Evolutionary conservation across 2,329 filamentous ascomycete species (phyloP), one percentile per base, ranked within the genome.

Genomic region (Lachnellula subtilissima): DNA sequence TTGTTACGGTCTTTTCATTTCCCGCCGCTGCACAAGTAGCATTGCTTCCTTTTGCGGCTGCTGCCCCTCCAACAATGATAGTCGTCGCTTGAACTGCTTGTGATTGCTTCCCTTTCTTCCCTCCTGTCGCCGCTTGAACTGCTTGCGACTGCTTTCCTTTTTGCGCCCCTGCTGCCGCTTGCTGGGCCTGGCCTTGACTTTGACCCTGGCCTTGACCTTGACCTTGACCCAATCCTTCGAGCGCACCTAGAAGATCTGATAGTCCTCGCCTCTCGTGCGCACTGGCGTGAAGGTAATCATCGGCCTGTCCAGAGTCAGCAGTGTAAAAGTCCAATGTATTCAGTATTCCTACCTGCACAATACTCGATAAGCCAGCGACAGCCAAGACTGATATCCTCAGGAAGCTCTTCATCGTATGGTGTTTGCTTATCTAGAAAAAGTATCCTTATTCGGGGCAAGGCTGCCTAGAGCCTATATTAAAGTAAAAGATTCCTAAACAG

Each of bases 1-100:
- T 65, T 32, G 72, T 75, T 58, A 72, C 52, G 2, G 53, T 54
- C 39, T 52, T 51, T 17, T 43, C 48, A 17, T n/a, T 45, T 19
- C 23, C 19, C 23, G 45, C 52, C 5, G 53, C 53, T 35, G 47
- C 47, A 45, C 53, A 54, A 28, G 53, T 50, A n/a, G 22, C 48
- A 45, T 54, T 50, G 35, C 32, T 25, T 19, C 11, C 42, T 45
- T 12, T 45, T 39, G 11, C 36, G n/a, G 19, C 46, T 35, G 48
- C 36, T n/a, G 42, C 14, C 25, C 36, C 36, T 37, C 15, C 48
- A 17, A 11, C 17, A 39, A 52, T 12, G 19, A 60, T 54, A 48
- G 58, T 60, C 35, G 49, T 52, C 12, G 22, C 42, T 23, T 5
- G 17, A 22, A 49, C 47, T 42, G n/a, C 43, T 42, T 23, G 15